Base-by-base conservation (phyloP, 805 yeast species). In the Yarrowia porcina region DNA sequence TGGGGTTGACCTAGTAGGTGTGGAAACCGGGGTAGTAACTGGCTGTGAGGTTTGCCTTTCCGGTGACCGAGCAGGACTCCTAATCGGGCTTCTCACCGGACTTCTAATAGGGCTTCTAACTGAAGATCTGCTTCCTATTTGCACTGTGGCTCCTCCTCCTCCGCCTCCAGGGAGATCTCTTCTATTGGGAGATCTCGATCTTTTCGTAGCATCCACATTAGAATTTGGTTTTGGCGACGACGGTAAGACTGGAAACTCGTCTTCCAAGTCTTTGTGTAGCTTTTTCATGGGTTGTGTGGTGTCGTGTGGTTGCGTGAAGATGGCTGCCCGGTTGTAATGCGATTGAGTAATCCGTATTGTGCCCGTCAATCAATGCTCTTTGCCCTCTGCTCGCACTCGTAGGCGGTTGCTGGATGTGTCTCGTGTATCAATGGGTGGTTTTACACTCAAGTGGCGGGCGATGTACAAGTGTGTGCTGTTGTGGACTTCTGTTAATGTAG, bases 211-310 rank as follows among this genome's bases (percentile, higher is more conserved):
- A 52, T 54, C 61, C 23, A 23, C 56, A 11, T 36, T 9, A 17
- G 17, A 32, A 17, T 36, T 9, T 2, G 45, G 49, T 33, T 49
- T 32, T 21, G 56, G 56, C 15, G 56, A 49, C 21, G 56, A 49
- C 56, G 59, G 59, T 25, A 52, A 36, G 44, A 52, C 59, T 15
- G 59, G 59, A 25, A 52, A 52, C 59, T 52, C 59, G 33, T 52
- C 59, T 6, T 52, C 59, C 59, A 52, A n/a, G 44, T 35, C 44
- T 52, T 52, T 49, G 56, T 49, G 56, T 49, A 49, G 21, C 39
- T 49, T 52, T 13, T 44, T 35, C 59, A 52, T 52, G 27, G 20
- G 7, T 20, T 20, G 42, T 9, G 23, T 6, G 28, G 8, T 25
- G 28, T 25, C 8, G 28, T 25, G 28, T n/a, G n/a, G n/a, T n/a